These are phyloP conservation scores for Bisporella sp. DNA, from an alignment of 2,329 filamentous ascomycete genomes.

Conservation along the genomic window DNA sequence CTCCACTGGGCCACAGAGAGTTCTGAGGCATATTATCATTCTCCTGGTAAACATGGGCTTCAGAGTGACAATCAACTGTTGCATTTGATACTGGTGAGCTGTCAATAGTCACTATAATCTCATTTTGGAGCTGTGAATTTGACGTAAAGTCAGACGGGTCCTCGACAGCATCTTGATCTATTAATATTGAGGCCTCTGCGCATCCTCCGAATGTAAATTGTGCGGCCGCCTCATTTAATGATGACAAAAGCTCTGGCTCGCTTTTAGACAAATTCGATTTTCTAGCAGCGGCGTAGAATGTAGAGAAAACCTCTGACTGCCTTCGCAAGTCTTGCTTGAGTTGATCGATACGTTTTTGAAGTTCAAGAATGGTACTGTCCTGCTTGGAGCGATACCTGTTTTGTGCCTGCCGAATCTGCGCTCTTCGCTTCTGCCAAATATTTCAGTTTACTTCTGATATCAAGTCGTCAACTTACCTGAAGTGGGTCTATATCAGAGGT, in stretches of 20 bases:
- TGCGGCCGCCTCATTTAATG: neutral
- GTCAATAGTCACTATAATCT: neutral
- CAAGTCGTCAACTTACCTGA: too few relatives aligned
- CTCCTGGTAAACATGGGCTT: neutral
- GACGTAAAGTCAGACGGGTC: too few relatives aligned
- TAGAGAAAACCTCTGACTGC: neutral
- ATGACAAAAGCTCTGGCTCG: neutral
- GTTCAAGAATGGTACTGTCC: neutral
- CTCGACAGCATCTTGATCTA: too few relatives aligned
- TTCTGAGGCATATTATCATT: neutral
- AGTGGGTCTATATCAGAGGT: too few relatives aligned
- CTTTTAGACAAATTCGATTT: neutral
- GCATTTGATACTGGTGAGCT: neutral
- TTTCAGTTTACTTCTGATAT: too few relatives aligned
- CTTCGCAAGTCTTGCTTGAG: neutral
- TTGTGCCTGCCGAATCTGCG: neutral
- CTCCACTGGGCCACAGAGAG: neutral
- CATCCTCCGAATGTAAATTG: neutral
- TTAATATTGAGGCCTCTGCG: too few relatives aligned
- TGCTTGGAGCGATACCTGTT: neutral
- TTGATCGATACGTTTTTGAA: neutral
- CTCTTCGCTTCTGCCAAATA: neutral
- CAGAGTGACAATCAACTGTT: neutral
- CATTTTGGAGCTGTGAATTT: neutral
- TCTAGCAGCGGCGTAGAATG: neutral